Percentiles rank a stretch among this genome's conserved stretches.
These are phyloP conservation scores for Amanita jacksonii DNA, from an alignment of 768 basidiomycete genomes.

Conservation along the genomic window DNA sequence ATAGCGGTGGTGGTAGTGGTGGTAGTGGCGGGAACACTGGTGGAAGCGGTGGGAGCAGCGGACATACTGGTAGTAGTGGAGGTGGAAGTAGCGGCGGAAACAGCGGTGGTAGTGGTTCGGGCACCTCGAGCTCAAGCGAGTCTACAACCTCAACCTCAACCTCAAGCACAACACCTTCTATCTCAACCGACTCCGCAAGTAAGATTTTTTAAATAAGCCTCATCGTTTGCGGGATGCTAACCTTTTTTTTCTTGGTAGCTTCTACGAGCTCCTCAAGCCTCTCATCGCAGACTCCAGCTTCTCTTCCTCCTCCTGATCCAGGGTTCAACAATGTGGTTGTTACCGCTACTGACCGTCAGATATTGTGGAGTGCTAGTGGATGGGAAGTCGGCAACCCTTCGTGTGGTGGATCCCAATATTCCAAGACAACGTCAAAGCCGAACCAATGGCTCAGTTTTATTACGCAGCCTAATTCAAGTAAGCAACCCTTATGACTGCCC, in stretches of 20 bases:
- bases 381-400: neutral
- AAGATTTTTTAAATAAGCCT: neutral
- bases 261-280: neutral
- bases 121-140: too few species aligned
- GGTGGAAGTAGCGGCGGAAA: neutral
- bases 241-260: neutral
- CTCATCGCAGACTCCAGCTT: neutral
- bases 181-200: too few species aligned
- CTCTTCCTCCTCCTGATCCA: neutral
- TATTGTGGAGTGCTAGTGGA: neutral
- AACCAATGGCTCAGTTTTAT: constrained; percentile 2
- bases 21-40: neutral
- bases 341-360: neutral
- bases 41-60: neutral
- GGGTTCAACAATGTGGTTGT: neutral
- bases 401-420: neutral
- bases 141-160: neutral
- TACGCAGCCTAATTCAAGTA: neutral
- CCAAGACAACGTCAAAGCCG: neutral
- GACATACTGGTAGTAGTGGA: neutral
- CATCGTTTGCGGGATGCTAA: neutral
- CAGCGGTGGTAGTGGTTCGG: neutral
- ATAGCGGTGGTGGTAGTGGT: neutral
- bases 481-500: neutral
- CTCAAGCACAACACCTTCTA: neutral